These are phyloP conservation scores for Pelargonium nanum DNA, from an alignment of 345 rosid species.

Conservation along the genomic window DNA sequence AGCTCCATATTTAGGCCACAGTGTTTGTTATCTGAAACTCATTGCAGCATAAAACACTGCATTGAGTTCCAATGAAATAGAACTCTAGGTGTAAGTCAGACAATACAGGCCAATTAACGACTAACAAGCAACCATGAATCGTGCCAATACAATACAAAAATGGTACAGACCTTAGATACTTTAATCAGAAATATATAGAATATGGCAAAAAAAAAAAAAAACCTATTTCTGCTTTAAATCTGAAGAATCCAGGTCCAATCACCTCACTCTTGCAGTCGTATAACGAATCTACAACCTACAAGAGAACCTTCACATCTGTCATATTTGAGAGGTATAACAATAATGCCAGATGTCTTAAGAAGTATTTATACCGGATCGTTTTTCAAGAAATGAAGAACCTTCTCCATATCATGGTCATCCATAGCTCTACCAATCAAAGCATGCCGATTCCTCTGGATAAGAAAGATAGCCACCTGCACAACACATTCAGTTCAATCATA, in stretches of 20 bases:
- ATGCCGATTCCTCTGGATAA: constrained; percentile 94
- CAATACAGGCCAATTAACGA: too few relatives aligned
- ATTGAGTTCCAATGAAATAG: too few relatives aligned
- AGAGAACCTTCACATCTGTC: constrained; percentile 9
- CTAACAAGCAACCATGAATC: too few relatives aligned
- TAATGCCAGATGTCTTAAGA: neutral
- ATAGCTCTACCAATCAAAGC: constrained; percentile 97
- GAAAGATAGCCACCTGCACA: constrained; percentile 86
- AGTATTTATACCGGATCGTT: constrained; percentile 63
- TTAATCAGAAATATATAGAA: neutral
- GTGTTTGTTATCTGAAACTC: too few relatives aligned
- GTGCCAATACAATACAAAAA: neutral
- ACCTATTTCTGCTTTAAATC: constrained; percentile 99
- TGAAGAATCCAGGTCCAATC: constrained; percentile 95
- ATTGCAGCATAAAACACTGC: too few relatives aligned
- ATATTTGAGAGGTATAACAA: neutral
- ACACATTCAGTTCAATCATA: constrained; percentile 4
- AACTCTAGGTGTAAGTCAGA: too few relatives aligned
- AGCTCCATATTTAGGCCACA: too few relatives aligned
- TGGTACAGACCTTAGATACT: neutral
- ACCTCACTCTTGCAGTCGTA: constrained; percentile 99
- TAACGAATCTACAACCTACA: constrained; percentile 83
- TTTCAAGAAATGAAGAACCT: constrained; percentile 68
- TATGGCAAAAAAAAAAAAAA: constrained; percentile 3
- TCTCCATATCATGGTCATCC: constrained; percentile 89